A percentile compares a stretch with the other conserved stretches of the same genome.
Conservation (phyloP, 306 rosid species). For the Luffa acutangula region DNA sequence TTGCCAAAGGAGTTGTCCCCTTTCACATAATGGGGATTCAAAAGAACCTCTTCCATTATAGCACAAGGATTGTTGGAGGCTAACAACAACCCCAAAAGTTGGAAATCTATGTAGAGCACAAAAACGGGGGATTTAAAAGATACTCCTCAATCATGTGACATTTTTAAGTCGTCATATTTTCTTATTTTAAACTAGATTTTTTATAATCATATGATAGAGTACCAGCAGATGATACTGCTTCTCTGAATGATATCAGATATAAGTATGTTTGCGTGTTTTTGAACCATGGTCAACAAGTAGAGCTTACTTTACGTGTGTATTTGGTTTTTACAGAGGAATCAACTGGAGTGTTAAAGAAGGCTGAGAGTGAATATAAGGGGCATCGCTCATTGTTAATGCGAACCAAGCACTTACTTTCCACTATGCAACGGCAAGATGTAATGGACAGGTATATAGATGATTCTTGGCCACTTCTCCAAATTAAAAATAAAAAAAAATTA, state of each 20-base stretch:
- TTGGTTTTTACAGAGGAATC: conserved; percentile 55
- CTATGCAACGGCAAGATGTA: conserved; percentile 93
- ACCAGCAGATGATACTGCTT: not conserved
- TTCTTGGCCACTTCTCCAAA: not conserved
- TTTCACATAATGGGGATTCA: not conserved
- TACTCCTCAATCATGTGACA: not conserved
- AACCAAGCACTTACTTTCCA: conserved; percentile 72
- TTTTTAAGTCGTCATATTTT: not conserved
- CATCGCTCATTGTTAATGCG: conserved; percentile 71
- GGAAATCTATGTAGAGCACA: not conserved
- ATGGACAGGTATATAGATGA: conserved; percentile 52
- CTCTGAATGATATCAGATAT: not conserved
- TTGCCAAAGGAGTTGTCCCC: not conserved
- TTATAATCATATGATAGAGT: not conserved
- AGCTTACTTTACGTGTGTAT: not conserved
- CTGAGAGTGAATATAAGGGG: conserved; percentile 88
- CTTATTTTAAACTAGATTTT: not conserved
- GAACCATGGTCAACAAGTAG: not conserved
- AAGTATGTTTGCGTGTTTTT: not conserved
- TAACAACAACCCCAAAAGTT: too few relatives aligned
- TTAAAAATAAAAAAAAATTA: too few relatives aligned
- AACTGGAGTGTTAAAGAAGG: conserved; percentile 64
- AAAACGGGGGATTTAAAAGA: not conserved
- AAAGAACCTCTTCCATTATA: not conserved
- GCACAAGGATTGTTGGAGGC: not conserved